Evolutionary conservation across 2,329 filamentous ascomycete species (phyloP).

Genomic region (Cercospora janseana): DNA sequence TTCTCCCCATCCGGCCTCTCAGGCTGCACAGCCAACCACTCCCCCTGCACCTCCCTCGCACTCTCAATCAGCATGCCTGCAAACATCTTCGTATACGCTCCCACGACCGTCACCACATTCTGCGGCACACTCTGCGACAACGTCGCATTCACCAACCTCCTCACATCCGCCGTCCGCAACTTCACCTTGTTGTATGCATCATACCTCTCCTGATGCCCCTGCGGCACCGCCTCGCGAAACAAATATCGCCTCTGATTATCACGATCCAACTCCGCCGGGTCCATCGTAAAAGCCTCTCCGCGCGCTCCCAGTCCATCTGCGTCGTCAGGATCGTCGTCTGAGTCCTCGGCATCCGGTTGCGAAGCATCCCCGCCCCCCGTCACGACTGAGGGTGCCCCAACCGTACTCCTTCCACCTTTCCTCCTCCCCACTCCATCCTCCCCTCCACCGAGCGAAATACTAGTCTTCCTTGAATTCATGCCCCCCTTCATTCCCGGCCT

Average conservation of each 20-base stretch:
- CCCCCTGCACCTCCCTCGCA: conserved; percentile 67
- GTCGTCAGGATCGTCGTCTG: conserved; percentile 53
- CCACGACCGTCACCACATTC: conserved; percentile 72
- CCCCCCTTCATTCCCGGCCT: conserved; percentile 28
- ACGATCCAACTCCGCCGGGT: conserved; percentile 26
- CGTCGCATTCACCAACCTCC: conserved; percentile 75
- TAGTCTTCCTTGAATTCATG: conserved; percentile 18
- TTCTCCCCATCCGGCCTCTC: conserved; percentile 53
- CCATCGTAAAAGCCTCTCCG: conserved; percentile 40
- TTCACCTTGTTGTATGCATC: conserved; percentile 69
- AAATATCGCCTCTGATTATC: conserved; percentile 28
- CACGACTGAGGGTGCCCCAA: conserved; percentile 34
- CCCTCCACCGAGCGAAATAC: conserved; percentile 32
- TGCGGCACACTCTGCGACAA: conserved; percentile 74
- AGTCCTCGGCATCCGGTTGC: conserved; percentile 41
- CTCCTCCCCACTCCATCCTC: conserved; percentile 37
- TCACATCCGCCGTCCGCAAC: conserved; percentile 65
- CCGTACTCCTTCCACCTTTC: conserved; percentile 23
- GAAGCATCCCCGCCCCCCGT: conserved; percentile 29
- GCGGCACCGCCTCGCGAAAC: conserved; percentile 51
- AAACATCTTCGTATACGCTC: conserved; percentile 73
- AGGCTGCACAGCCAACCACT: conserved; percentile 62
- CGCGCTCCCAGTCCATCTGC: conserved; percentile 59
- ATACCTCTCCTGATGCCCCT: conserved; percentile 67
- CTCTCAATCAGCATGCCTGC: conserved; percentile 72